Evolutionary conservation across 1,139 yeast genomes (phyloP).

Genomic region (Blastobotrys arbuscula): DNA sequence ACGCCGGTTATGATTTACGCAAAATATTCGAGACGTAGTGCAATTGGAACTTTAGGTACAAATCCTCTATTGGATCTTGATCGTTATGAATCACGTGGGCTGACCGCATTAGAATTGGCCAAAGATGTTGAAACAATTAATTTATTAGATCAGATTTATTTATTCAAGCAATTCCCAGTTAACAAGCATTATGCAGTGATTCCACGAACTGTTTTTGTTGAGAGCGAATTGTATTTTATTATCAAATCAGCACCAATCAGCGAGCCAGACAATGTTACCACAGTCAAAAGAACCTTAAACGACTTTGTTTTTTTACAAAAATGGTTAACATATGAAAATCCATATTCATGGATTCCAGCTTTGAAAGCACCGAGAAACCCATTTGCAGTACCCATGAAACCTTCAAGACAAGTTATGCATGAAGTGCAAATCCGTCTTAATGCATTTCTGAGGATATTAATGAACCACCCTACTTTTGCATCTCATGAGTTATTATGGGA

Average conservation of each 20-base stretch:
- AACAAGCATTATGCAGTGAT: constrained; percentile 24
- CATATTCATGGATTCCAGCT: constrained; percentile 36
- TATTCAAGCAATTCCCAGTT: constrained; percentile 16
- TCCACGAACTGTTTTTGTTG: constrained; percentile 26
- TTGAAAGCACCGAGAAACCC: constrained; percentile 30
- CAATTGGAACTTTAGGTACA: constrained; percentile 39
- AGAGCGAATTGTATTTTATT: constrained; percentile 28
- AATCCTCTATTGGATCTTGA: constrained; percentile 29
- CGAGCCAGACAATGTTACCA: constrained; percentile 10
- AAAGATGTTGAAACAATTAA: constrained; percentile 42
- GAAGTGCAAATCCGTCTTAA: constrained; percentile 47
- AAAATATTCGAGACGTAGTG: constrained; percentile 61
- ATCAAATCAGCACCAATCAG: constrained; percentile 29
- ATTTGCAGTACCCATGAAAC: constrained; percentile 33
- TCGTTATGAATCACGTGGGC: constrained; percentile 28
- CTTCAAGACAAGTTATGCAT: constrained; percentile 39
- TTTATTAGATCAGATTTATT: constrained; percentile 36
- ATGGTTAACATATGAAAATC: constrained; percentile 35
- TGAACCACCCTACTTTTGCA: constrained; percentile 33
- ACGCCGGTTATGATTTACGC: constrained; percentile 70
- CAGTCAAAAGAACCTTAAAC: constrained; percentile 37
- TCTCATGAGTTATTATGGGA: constrained; percentile 41
- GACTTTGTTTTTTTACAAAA: constrained; percentile 39
- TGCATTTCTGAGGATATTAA: constrained; percentile 40
- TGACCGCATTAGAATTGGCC: constrained; percentile 49